A percentile compares a stretch with the other conserved stretches of the same genome.
These are phyloP conservation scores for Liriodendron chinense DNA, from an alignment of 164 flowering plant species.

Conservation along the genomic window DNA sequence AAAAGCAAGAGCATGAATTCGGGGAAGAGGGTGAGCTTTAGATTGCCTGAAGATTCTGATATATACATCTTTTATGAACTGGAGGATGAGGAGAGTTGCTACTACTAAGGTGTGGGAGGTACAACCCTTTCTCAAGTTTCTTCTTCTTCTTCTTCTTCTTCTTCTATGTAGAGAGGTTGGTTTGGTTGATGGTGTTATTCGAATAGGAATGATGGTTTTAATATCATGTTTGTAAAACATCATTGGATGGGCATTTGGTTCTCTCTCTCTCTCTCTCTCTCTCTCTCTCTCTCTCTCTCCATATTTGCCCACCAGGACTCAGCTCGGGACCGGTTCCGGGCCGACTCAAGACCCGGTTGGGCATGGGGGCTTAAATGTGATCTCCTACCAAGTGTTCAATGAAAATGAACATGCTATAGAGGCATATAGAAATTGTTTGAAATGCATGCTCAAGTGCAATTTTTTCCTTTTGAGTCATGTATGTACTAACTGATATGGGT, in stretches of 20 bases:
- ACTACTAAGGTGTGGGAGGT: background rate
- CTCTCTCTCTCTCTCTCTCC: background rate
- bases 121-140: too few relatives aligned
- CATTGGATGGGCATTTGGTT: background rate
- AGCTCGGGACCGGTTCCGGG: too few relatives aligned
- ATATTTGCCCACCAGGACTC: too few relatives aligned
- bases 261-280: background rate
- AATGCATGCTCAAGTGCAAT: too few relatives aligned
- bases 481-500: too few relatives aligned
- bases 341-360: too few relatives aligned
- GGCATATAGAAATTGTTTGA: too few relatives aligned
- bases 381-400: too few relatives aligned
- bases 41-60: conserved; percentile 39
- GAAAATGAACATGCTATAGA: too few relatives aligned
- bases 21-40: conserved; percentile 42
- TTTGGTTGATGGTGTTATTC: background rate
- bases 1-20: conserved; percentile 31
- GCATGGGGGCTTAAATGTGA: too few relatives aligned
- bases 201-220: background rate
- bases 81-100: background rate
- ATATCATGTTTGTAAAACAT: background rate
- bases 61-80: conserved; percentile 28
- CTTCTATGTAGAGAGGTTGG: background rate
- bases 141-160: too few relatives aligned
- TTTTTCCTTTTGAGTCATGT: too few relatives aligned